Conservation (phyloP, 2,329 filamentous ascomycete genomes). For the Penicillium sp. region DNA sequence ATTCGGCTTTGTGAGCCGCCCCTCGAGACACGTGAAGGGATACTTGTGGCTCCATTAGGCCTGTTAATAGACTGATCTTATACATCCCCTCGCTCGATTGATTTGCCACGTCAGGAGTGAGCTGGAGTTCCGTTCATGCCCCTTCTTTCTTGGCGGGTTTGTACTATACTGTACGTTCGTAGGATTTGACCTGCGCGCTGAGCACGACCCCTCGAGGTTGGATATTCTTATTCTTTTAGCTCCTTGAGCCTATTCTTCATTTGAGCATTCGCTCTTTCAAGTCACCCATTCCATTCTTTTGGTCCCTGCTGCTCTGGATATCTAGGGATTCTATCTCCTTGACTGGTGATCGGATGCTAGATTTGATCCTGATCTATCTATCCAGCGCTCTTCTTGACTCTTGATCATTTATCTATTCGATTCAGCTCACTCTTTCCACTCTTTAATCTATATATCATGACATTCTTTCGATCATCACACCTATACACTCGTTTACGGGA, state of each 20-base stretch:
- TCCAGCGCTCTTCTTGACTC: neutral
- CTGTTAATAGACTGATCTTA: neutral
- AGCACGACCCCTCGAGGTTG: neutral
- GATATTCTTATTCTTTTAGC: neutral
- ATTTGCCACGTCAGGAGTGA: neutral
- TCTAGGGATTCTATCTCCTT: neutral
- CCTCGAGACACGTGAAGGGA: neutral
- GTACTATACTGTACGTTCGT: neutral
- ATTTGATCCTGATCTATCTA: neutral
- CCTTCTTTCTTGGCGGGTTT: conserved; percentile 18
- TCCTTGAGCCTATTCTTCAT: neutral
- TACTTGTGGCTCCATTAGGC: conserved; percentile 5
- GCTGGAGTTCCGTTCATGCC: neutral
- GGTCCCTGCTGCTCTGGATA: neutral
- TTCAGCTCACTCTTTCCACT: neutral
- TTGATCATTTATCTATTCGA: neutral
- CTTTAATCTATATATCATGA: neutral
- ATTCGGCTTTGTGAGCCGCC: neutral
- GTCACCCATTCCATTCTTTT: neutral
- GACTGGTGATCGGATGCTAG: neutral
- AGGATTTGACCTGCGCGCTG: neutral
- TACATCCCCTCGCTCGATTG: neutral
- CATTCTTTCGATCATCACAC: conserved; percentile 10
- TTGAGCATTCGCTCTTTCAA: neutral
- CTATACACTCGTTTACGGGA: conserved; percentile 19